Evolutionary conservation across 2,329 filamentous ascomycete species (phyloP).

Genomic region (Colletotrichum tropicicola): DNA sequence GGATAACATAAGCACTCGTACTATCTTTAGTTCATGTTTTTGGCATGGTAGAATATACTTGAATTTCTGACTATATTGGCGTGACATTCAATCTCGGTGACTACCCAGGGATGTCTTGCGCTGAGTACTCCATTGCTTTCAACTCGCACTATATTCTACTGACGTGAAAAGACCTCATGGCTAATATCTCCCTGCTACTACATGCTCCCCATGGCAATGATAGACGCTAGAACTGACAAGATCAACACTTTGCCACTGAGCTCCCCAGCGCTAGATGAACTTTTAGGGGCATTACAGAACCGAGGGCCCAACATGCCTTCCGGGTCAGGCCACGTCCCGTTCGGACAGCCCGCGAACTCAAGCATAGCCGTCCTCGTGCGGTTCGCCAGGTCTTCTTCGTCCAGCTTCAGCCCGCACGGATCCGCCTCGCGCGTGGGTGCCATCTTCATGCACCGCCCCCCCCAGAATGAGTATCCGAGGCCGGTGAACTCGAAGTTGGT

Average conservation of each 20-base stretch:
- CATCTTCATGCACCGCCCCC: neutral
- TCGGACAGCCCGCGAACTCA: neutral
- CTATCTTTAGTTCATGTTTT: too few species aligned
- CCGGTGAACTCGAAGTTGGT: neutral
- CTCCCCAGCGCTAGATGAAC: neutral
- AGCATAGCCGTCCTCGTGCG: neutral
- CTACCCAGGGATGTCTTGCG: too few species aligned
- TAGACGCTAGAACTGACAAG: neutral
- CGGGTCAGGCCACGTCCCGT: neutral
- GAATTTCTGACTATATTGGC: too few species aligned
- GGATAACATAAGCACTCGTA: too few species aligned
- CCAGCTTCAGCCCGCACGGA: neutral
- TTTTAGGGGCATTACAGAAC: neutral
- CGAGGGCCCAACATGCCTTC: neutral
- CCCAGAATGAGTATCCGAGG: neutral
- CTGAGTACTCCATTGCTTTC: too few species aligned
- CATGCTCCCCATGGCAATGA: neutral
- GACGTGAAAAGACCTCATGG: too few species aligned
- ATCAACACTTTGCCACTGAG: neutral
- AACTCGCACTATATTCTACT: too few species aligned
- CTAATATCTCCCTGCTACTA: neutral
- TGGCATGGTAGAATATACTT: too few species aligned
- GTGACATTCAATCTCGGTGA: too few species aligned
- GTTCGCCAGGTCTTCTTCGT: neutral
- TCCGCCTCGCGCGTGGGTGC: neutral